Conservation (phyloP, 1,139 yeast species). For the Hanseniaspora uvarum region DNA sequence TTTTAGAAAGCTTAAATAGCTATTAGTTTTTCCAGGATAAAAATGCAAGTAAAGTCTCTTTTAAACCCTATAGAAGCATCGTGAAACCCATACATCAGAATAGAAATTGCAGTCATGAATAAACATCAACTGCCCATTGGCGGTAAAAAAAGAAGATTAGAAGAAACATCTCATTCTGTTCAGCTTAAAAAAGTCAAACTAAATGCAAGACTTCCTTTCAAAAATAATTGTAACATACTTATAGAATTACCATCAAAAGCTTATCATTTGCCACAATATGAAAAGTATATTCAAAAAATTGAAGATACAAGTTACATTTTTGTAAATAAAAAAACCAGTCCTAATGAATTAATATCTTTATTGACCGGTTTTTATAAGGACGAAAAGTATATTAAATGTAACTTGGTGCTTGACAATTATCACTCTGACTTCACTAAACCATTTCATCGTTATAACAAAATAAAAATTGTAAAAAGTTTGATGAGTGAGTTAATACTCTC, state of each 20-base stretch:
- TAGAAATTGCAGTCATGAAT: no score
- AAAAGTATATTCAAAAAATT: not conserved
- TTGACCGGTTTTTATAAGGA: not conserved
- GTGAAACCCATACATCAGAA: no score
- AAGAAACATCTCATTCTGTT: not conserved
- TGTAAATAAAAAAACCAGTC: not conserved
- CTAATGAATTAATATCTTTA: not conserved
- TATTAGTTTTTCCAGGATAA: no score
- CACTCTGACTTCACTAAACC: conserved; percentile 3
- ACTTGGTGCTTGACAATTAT: conserved; percentile 2
- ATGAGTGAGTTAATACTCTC: conserved; percentile 11
- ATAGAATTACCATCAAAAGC: not conserved
- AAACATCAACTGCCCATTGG: not conserved
- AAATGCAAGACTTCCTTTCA: not conserved
- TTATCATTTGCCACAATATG: not conserved
- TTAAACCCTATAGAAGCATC: no score
- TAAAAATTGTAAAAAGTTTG: not conserved
- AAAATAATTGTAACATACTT: not conserved
- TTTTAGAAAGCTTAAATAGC: no score
- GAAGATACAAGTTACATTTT: not conserved
- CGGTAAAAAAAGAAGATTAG: not conserved
- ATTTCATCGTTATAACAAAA: conserved; percentile 1
- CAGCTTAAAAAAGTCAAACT: conserved; percentile 2
- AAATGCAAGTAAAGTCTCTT: no score
- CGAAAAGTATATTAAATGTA: not conserved